Base-by-base conservation (phyloP, 768 basidiomycete genomes). In the Tubosaeta sp. region DNA sequence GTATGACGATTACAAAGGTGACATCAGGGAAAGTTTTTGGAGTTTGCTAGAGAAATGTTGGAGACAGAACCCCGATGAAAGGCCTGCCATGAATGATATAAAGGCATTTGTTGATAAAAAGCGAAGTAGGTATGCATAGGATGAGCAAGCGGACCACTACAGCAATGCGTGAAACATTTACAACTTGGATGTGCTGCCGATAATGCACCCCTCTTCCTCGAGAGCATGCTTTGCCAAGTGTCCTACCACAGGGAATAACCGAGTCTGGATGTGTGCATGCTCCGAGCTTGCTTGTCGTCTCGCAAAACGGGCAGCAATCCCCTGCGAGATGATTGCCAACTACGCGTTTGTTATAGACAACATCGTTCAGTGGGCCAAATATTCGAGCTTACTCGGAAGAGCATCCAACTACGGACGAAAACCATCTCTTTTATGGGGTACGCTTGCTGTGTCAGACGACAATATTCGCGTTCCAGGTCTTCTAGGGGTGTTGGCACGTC, bases 271-370 rank as follows among this genome's bases (percentile, higher is more conserved):
- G 41, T 69, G 72, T 7, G 93, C 93, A 39, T 74, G 72, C 66
- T 92, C 91, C 0, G 92, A 95, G 65, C 89, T 94, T 4, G 93
- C 92, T 68, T 97, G 93, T 17, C 90, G 82, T 25, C 86, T 77
- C 1, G 91, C 91, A 48, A 81, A 82, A 41, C 93, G 81, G 29
- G 93, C 93, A 2, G 93, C 89, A 56, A 97, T 93, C 4, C 93
- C 93, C 71, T 97, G 93, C 1, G 82, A 73, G 58, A 97, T 95
- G 53, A 95, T 78, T 0, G 90, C 78, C 25, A 88, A 69, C 88
- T 88, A 58, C 16, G 45, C 16, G 54, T 46, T 34, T 31, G 46
- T 46, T 46, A 22, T 50, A 47, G 45, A 46, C 29, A 32, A 34
- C 38, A 42, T 32, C 53, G 48, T 51, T n/a, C 13, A 17, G 2